A percentile compares a stretch with the other conserved stretches of the same genome.
Conservation (phyloP, 352 stramenopile genomes). For the Halophytophthora polymorphica region DNA sequence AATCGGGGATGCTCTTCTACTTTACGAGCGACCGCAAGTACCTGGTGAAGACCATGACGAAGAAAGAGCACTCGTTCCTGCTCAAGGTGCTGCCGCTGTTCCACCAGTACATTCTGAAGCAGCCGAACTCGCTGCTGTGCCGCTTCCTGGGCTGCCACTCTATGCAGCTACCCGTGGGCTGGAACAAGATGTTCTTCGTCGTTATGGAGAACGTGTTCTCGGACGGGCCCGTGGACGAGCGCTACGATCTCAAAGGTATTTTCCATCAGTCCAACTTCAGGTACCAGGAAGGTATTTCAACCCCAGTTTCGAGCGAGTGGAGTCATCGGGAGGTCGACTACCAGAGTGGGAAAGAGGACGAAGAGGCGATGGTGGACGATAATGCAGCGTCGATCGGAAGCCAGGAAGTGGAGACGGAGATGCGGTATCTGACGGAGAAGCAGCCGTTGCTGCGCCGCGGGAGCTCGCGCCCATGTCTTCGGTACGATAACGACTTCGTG, state of each 20-base stretch:
- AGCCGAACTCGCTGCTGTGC: conserved; percentile 77
- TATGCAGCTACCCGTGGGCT: conserved; percentile 87
- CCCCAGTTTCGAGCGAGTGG: conserved; percentile 39
- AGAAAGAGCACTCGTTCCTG: conserved; percentile 83
- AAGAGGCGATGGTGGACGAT: conserved; percentile 21
- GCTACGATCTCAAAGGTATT: conserved; percentile 84
- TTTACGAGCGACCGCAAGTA: conserved; percentile 85
- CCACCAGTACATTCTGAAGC: conserved; percentile 83
- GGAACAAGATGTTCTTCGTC: conserved; percentile 90
- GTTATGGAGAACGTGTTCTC: conserved; percentile 89
- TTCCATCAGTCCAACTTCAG: conserved; percentile 64
- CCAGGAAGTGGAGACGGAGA: conserved; percentile 28
- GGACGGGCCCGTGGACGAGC: conserved; percentile 68
- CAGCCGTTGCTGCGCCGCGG: conserved; percentile 54
- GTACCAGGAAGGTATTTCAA: conserved; percentile 35
- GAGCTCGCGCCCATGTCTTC: conserved; percentile 55
- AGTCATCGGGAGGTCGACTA: conserved; percentile 6
- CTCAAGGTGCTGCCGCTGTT: conserved; percentile 78
- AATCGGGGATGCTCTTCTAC: conserved; percentile 88
- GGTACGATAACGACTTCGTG: conserved; percentile 82
- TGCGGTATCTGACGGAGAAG: conserved; percentile 39
- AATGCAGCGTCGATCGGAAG: conserved; percentile 25
- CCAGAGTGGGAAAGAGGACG: conserved; percentile 27
- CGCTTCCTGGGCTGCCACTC: conserved; percentile 83
- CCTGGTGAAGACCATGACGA: conserved; percentile 89